Base-by-base conservation (phyloP, 805 yeast species). In the Kodamaea laetipori region DNA sequence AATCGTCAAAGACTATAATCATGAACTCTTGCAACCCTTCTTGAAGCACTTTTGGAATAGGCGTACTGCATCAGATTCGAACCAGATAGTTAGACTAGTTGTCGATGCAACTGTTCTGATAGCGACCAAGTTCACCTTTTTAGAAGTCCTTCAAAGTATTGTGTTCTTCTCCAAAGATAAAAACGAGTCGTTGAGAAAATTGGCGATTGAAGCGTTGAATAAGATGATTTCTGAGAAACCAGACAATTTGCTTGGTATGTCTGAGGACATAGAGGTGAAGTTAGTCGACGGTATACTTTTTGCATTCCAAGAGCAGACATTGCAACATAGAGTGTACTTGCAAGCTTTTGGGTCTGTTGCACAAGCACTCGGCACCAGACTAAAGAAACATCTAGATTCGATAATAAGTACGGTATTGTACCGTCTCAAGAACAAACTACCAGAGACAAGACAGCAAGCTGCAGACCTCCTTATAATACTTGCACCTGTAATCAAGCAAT, bases 31-130 rank as follows among this genome's bases (percentile, higher is more conserved):
- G 3, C 77, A 79, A 0, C 76, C 81, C 0, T 87, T 89, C 49
- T 80, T 90, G 58, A 71, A 73, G 47, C 64, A 71, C 45, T 90
- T 88, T 58, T 92, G 97, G 97, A 81, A 76, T 33, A 74, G 97
- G 55, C 71, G 97, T 55, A 68, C 80, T 43, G 96, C 97, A 0
- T 60, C 85, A 37, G 94, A 86, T 57, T 58, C 65, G 2, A 51
- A 51, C 3, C 77, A 82, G 40, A 58, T 81, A 6, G 73, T 76
- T 25, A 73, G 73, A 38, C 66, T 80, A 41, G 92, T 90, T 24
- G 77, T 84, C 1, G 87, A 83, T 27, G 82, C 97, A 0, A 82
- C 96, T 0, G 75, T 76, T 12, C 76, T 76, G 2, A 56, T 94
- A 11, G 79, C 96, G 1, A 68, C 74, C 36, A 84, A 80, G 53